A percentile compares a stretch with the other conserved stretches of the same genome.
phyloP scores from a whole-genome alignment of 495 filamentous ascomycete genomes.

The Parathielavia hyrcaniae region DNA sequence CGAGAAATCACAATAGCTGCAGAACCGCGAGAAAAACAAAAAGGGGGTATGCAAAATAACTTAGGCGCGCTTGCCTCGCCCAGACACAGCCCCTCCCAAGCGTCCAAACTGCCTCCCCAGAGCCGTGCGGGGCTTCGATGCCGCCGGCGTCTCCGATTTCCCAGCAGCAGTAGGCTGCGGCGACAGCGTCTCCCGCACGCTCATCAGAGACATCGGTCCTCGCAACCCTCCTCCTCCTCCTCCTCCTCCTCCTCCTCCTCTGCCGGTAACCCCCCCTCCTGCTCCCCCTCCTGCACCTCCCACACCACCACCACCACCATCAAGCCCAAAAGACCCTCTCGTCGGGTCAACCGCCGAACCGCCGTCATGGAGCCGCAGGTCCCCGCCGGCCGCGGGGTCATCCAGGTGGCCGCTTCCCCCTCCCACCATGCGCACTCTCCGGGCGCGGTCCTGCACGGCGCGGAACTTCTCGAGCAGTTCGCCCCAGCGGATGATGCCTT shows the following conservation, averaged over 20 bases:
- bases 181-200: background rate
- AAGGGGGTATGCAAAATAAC: background rate
- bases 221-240: background rate
- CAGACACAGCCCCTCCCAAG: conserved; percentile 58
- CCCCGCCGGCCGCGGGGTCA: conserved; percentile 34
- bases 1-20: background rate
- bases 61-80: conserved; percentile 46
- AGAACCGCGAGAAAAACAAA: conserved; percentile 1
- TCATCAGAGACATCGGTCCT: conserved; percentile 1
- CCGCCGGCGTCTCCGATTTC: conserved; percentile 29
- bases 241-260: conserved; percentile 15
- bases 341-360: conserved; percentile 40
- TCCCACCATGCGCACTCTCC: conserved; percentile 39
- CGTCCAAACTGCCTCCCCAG: conserved; percentile 63
- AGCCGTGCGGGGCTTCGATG: conserved; percentile 54
- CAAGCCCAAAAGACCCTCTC: conserved; percentile 5
- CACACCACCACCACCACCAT: conserved; percentile 35
- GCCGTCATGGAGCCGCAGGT: conserved; percentile 40
- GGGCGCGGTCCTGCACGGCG: conserved; percentile 73
- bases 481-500: conserved; percentile 78
- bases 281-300: conserved; percentile 33
- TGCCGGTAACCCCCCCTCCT: background rate
- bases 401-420: conserved; percentile 26
- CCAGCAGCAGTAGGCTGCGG: conserved; percentile 24
- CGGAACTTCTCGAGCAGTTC: conserved; percentile 97